Conservation (phyloP, 176 grass and related monocot species). For the Hordeum marinum region DNA sequence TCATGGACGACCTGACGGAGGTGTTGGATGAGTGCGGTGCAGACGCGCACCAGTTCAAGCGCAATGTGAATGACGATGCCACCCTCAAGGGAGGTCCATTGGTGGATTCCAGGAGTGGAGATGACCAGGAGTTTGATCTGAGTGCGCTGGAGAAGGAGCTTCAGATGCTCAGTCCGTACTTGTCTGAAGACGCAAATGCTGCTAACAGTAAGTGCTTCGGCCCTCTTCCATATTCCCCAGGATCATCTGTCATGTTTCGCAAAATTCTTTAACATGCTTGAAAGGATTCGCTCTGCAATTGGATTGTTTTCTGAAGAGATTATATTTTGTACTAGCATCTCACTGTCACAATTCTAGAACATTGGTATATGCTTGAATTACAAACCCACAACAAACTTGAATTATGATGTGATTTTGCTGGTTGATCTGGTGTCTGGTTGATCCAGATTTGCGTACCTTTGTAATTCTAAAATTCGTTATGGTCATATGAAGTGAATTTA, state of each 20-base stretch:
- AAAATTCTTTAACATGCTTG: not conserved
- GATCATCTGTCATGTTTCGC: not conserved
- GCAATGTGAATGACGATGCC: slow-evolving; percentile 16
- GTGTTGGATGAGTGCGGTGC: slow-evolving; percentile 61
- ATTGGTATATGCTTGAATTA: not conserved
- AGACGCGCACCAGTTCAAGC: slow-evolving; percentile 30
- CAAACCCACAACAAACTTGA: not conserved
- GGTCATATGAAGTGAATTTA: not conserved
- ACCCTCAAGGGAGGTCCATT: slow-evolving; percentile 21
- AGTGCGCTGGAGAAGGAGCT: slow-evolving; percentile 50
- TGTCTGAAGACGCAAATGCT: slow-evolving; percentile 26
- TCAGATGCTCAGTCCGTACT: slow-evolving; percentile 52
- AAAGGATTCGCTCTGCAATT: not conserved
- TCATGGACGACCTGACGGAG: slow-evolving; percentile 80
- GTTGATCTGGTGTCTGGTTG: not conserved
- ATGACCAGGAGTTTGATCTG: slow-evolving; percentile 12
- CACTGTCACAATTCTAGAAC: not conserved
- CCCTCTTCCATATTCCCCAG: not conserved
- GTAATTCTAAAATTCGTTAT: not conserved
- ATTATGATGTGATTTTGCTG: slow-evolving; percentile 5
- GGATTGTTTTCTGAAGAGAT: not conserved
- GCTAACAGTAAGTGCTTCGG: slow-evolving; percentile 29
- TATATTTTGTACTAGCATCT: not conserved
- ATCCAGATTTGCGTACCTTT: not conserved
- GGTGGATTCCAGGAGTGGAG: slow-evolving; percentile 29